A percentile compares a stretch with the other conserved stretches of the same genome.
Evolutionary conservation across 148 eudicot genomes (phyloP).

Genomic region (Amaranthus hypochondriacus): DNA sequence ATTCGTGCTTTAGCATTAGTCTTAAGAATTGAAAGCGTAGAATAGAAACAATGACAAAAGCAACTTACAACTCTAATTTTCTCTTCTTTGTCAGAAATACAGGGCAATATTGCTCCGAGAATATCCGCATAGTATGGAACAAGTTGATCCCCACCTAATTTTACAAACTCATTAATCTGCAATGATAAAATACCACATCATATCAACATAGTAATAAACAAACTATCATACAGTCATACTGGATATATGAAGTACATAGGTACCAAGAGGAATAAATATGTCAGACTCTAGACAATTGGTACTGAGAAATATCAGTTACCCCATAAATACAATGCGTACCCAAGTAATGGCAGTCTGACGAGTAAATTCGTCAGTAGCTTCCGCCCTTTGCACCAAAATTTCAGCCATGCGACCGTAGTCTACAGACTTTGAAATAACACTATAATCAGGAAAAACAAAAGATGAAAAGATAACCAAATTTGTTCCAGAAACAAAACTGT

Average conservation of each 20-base stretch:
- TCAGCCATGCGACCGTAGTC: constrained; percentile 99
- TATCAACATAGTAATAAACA: constrained; percentile 1
- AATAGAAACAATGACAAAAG: neutral
- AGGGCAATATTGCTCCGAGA: constrained; percentile 88
- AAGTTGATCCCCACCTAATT: constrained; percentile 93
- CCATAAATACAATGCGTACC: constrained; percentile 45
- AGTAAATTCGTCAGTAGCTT: constrained; percentile 85
- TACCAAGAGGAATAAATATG: neutral
- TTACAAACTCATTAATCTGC: constrained; percentile 97
- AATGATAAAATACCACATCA: constrained; percentile 10
- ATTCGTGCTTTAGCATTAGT: neutral
- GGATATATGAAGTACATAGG: constrained; percentile 9
- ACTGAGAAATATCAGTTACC: neutral
- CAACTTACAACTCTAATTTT: constrained; percentile 88
- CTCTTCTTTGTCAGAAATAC: constrained; percentile 97
- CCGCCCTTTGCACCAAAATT: constrained; percentile 93
- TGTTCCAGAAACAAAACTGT: neutral
- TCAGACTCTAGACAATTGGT: neutral
- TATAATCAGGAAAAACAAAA: constrained; percentile 31
- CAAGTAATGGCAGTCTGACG: constrained; percentile 95
- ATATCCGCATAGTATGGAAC: constrained; percentile 96
- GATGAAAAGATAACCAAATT: neutral
- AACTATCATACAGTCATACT: neutral
- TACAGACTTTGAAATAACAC: constrained; percentile 75
- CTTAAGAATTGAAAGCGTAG: neutral